Conservation (phyloP, 257 asterid species). For the Echium plantagineum region DNA sequence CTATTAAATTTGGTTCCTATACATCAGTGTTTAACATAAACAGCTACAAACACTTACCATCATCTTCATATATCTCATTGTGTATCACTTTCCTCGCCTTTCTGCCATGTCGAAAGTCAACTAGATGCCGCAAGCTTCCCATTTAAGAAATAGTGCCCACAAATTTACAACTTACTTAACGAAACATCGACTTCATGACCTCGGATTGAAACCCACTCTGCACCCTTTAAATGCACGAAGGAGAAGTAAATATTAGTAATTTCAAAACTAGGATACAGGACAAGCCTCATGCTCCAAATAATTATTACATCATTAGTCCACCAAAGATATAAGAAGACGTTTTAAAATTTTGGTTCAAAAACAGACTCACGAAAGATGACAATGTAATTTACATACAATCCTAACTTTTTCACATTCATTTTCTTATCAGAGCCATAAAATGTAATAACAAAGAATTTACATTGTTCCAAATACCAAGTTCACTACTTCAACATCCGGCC, state of each 20-base stretch:
- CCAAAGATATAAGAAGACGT: background rate
- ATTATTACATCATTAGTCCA: background rate
- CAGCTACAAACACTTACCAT: slow-evolving; percentile 39
- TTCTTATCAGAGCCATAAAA: background rate
- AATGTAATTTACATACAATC: background rate
- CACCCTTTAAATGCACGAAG: slow-evolving; percentile 10
- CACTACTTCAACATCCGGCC: background rate
- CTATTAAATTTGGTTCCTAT: background rate
- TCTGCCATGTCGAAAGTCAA: slow-evolving; percentile 26
- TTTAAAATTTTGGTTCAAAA: background rate
- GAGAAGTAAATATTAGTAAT: background rate
- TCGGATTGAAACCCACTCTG: background rate
- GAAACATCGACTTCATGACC: slow-evolving; percentile 16
- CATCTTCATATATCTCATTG: slow-evolving; percentile 32
- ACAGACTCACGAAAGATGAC: background rate
- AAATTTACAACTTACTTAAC: slow-evolving; percentile 12
- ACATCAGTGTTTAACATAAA: slow-evolving; percentile 4
- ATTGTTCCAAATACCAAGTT: no score
- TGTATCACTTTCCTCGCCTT: slow-evolving; percentile 59
- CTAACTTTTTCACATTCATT: background rate
- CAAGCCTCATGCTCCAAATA: background rate
- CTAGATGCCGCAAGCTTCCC: slow-evolving; percentile 38
- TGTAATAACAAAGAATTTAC: no score
- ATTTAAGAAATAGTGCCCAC: slow-evolving; percentile 20
- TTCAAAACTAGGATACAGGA: background rate